phyloP scores from a whole-genome alignment of 2,329 filamentous ascomycete species.

The Ophiostoma himal-ulmi region DNA sequence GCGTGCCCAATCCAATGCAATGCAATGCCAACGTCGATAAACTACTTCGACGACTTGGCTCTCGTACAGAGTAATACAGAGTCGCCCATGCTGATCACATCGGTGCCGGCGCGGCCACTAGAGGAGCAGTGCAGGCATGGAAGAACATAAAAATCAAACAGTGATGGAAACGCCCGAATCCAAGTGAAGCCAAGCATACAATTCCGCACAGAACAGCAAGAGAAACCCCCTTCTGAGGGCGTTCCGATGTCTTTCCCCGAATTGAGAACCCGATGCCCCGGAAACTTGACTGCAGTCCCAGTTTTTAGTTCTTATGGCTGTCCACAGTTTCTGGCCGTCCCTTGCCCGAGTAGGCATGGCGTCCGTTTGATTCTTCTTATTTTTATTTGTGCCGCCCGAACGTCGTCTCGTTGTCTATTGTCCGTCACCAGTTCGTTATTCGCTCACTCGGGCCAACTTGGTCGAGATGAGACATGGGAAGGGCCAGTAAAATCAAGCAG shows the following conservation, averaged over 20 bases:
- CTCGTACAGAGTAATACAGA: too few relatives aligned
- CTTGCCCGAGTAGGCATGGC: slow-evolving; percentile 9
- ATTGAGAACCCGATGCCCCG: slow-evolving; percentile 10
- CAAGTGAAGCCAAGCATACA: too few relatives aligned
- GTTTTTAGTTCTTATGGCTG: background rate
- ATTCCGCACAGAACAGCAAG: too few relatives aligned
- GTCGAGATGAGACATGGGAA: background rate
- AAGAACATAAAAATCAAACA: too few relatives aligned
- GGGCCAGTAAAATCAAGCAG: background rate
- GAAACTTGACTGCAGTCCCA: slow-evolving; percentile 12
- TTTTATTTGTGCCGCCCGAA: background rate
- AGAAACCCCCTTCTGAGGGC: too few relatives aligned
- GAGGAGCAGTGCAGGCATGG: too few relatives aligned
- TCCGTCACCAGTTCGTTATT: background rate
- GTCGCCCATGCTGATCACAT: background rate
- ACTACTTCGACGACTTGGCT: too few relatives aligned
- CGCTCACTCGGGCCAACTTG: background rate
- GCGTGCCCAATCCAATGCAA: background rate
- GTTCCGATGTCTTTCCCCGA: background rate
- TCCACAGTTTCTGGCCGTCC: background rate
- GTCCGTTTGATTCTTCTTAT: background rate
- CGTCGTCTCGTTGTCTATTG: background rate
- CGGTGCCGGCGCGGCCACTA: background rate
- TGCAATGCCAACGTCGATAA: background rate
- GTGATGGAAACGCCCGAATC: too few relatives aligned